Conservation (phyloP, 2,329 filamentous ascomycete genomes). For the Penicillium vulpinum region DNA sequence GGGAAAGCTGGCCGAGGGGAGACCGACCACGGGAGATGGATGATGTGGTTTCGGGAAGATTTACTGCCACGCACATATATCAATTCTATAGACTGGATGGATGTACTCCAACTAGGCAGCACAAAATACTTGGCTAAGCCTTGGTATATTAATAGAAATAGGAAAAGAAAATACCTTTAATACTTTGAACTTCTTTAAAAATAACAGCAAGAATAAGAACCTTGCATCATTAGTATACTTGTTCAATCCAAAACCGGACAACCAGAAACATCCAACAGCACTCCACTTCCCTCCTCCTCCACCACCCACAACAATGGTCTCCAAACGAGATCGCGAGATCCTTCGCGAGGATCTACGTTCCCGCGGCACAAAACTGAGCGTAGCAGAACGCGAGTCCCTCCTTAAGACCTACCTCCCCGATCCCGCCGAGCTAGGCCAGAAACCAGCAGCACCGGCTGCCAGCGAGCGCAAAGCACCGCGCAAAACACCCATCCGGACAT, state of each 20-base stretch:
- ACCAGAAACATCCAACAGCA: conserved; percentile 8
- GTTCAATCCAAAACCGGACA: background rate
- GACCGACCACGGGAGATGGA: background rate
- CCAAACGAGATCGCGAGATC: conserved; percentile 33
- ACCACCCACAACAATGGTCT: conserved; percentile 31
- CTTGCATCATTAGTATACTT: background rate
- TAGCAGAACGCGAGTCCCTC: conserved; percentile 52
- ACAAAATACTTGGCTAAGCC: background rate
- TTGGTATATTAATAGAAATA: background rate
- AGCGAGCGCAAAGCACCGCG: conserved; percentile 28
- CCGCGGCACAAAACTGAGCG: conserved; percentile 44
- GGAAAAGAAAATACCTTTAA: background rate
- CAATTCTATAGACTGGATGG: background rate
- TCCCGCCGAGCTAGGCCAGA: conserved; percentile 31
- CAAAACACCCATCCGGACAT: conserved; percentile 46
- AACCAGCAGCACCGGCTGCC: conserved; percentile 6
- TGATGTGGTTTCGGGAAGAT: background rate
- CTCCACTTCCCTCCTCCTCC: conserved; percentile 8
- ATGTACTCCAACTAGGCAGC: background rate
- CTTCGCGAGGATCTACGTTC: conserved; percentile 43
- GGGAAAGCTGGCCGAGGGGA: conserved; percentile 10
- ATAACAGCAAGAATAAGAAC: background rate
- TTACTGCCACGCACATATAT: conserved; percentile 3
- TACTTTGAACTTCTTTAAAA: background rate
- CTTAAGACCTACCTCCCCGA: conserved; percentile 55